Base-by-base conservation (phyloP, 2,329 filamentous ascomycete species). In the Diaporthe ilicicola region DNA sequence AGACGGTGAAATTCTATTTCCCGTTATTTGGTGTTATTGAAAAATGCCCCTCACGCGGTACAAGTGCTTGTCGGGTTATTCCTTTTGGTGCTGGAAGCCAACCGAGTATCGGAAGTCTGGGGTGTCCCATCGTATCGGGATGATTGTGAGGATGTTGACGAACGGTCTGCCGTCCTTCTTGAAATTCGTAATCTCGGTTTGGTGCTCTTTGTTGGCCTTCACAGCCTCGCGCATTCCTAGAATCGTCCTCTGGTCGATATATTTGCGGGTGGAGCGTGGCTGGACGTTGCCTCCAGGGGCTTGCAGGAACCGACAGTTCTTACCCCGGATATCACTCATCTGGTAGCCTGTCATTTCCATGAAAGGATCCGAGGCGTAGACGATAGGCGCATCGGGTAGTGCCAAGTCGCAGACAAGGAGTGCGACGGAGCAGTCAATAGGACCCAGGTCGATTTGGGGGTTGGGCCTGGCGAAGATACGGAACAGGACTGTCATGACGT, bases 261-360 rank as follows among this genome's bases (percentile, higher is more conserved):
- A 90, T 77, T 90, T 89, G 64, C 91, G 86, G 68, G 87, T 85
- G 8, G 89, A 82, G 19, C 88, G 88, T 15, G 87, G 80, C 69
- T 87, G 81, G 50, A 93, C 88, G 70, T 88, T 87, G 5, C 91
- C 92, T 62, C 91, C 90, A 1, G 93, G 93, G 0, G 89, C 89
- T 78, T 97, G 94, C 17, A 97, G 85, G 77, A 97, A 97, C 13
- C 94, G 92, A 78, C 94, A 97, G 79, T 97, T 97, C 55, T 88
- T 86, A 15, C 94, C 94, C 5, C 95, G 79, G 32, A 94, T 91
- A 81, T 97, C 94, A 71, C 88, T 83, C 72, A 88, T 86, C 1
- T 88, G 88, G 80, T 97, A 97, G 34, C 94, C 94, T 0, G 94
- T 97, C 73, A 97, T 82, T 8, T 91, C 84, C 75, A 90, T 88